Evolutionary conservation across 2,329 filamentous ascomycete genomes (phyloP).

Genomic region (Domatiomyces globalis): DNA sequence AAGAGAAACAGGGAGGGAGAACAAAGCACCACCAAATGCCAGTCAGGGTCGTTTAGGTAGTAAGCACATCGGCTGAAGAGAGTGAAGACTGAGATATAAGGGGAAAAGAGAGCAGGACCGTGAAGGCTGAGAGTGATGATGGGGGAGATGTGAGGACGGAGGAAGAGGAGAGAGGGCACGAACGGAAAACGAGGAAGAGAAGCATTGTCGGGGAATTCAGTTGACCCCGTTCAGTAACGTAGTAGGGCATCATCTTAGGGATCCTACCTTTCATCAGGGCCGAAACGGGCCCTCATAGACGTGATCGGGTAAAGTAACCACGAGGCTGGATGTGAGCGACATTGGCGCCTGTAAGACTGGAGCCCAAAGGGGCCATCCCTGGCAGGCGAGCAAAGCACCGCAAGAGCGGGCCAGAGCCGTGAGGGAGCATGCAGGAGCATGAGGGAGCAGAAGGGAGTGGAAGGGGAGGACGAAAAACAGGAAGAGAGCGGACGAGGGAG

Average conservation of each 20-base stretch:
- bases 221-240: not conserved
- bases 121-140: no score
- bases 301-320: slow-evolving; percentile 7
- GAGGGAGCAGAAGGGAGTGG: slow-evolving; percentile 13
- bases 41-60: no score
- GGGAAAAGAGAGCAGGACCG: no score
- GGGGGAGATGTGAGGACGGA: no score
- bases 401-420: slow-evolving; percentile 6
- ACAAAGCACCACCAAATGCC: no score
- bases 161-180: no score
- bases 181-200: no score
- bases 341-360: slow-evolving; percentile 6
- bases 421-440: slow-evolving; percentile 2
- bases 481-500: slow-evolving; percentile 13
- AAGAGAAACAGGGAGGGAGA: no score
- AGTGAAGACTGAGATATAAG: no score
- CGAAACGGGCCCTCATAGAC: slow-evolving; percentile 3
- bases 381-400: slow-evolving; percentile 3
- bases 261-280: slow-evolving; percentile 7
- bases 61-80: no score
- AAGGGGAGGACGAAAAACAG: slow-evolving; percentile 11
- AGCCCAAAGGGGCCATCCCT: slow-evolving; percentile 6
- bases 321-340: slow-evolving; percentile 4
- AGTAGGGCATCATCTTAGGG: not conserved
- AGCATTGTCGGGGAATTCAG: not conserved